A percentile compares a stretch with the other conserved stretches of the same genome.
phyloP scores from a whole-genome alignment of 1,284 basidiomycete species.

The Boletus sp. region DNA sequence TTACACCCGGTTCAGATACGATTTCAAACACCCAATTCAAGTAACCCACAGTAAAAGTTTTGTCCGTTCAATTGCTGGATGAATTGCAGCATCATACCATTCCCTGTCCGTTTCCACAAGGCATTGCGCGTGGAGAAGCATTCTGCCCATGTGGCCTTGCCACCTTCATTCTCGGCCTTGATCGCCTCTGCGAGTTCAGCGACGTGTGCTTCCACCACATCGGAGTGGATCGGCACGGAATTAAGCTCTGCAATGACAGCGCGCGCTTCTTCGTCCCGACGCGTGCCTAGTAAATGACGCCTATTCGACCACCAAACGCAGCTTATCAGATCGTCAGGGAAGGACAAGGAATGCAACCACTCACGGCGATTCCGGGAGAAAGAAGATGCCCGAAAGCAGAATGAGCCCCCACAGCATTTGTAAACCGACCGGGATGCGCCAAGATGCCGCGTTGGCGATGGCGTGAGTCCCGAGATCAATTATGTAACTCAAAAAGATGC shows the following conservation, averaged over 20 bases:
- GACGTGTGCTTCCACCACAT: slow-evolving; percentile 64
- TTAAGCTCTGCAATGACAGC: slow-evolving; percentile 69
- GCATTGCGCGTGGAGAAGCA: slow-evolving; percentile 73
- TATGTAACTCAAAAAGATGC: slow-evolving; percentile 23
- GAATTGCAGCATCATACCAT: slow-evolving; percentile 83
- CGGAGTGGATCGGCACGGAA: slow-evolving; percentile 61
- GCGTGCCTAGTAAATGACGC: slow-evolving; percentile 56
- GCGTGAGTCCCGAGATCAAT: slow-evolving; percentile 45
- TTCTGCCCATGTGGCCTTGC: slow-evolving; percentile 78
- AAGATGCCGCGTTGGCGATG: slow-evolving; percentile 62
- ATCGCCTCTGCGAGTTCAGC: slow-evolving; percentile 74
- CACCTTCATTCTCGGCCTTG: slow-evolving; percentile 71
- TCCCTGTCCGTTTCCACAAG: slow-evolving; percentile 72
- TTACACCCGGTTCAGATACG: not conserved
- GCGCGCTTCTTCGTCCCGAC: slow-evolving; percentile 55
- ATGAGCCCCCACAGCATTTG: slow-evolving; percentile 70
- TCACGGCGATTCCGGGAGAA: slow-evolving; percentile 78
- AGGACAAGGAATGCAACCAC: slow-evolving; percentile 29
- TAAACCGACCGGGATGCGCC: slow-evolving; percentile 72
- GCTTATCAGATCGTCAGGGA: not conserved
- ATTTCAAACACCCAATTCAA: not conserved
- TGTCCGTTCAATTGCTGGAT: slow-evolving; percentile 80
- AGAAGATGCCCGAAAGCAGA: slow-evolving; percentile 69
- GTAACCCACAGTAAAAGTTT: slow-evolving; percentile 66
- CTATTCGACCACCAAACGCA: slow-evolving; percentile 43